Base-by-base conservation (phyloP, 257 asterid species). In the Lithospermum erythrorhizon region DNA sequence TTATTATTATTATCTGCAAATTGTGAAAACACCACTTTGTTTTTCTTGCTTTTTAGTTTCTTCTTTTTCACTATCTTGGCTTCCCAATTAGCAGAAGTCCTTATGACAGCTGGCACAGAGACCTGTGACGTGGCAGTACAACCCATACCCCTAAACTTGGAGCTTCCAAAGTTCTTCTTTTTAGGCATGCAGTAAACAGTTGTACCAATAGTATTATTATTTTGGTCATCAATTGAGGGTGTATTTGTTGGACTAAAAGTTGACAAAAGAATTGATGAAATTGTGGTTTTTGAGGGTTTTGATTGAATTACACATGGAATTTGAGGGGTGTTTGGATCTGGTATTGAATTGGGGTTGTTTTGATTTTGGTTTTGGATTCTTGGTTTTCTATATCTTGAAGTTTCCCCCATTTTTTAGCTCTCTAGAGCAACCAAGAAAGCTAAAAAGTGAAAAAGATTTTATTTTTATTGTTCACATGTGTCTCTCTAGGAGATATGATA, bases 121-220 rank as follows among this genome's bases (percentile, higher is more conserved):
- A 90, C 98, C 63, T 90, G 94, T 0, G 95, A 70, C 58, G 97
- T 79, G 57, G 96, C 96, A 3, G 94, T 70, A 66, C 98, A 90
- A 5, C 98, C 98, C 20, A 90, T 71, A 3, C 94, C 96, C 53
- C 98, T 68, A 75, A 90, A 87, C 25, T 87, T 78, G 5, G 86
- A 70, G 6, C 91, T 73, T 2, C 86, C 32, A 70, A 87, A 87
- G 70, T 80, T 85, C 72, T 83, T 90, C 30, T 87, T 90, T 73
- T 87, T 90, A 29, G 76, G 70, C 25, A 75, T 22, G 21, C 61
- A 22, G 64, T 72, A 10, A 49, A 75, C 29, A 13, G 58, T 69
- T n/a, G 21, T 32, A 24, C 37, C 63, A 53, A 73, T 27, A 27
- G 32, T 27, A 27, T 27, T 27, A 27, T 0, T 27, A 27, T 9